Evolutionary conservation across 2,329 filamentous ascomycete genomes (phyloP).

Genomic region (Blastomyces parvus): DNA sequence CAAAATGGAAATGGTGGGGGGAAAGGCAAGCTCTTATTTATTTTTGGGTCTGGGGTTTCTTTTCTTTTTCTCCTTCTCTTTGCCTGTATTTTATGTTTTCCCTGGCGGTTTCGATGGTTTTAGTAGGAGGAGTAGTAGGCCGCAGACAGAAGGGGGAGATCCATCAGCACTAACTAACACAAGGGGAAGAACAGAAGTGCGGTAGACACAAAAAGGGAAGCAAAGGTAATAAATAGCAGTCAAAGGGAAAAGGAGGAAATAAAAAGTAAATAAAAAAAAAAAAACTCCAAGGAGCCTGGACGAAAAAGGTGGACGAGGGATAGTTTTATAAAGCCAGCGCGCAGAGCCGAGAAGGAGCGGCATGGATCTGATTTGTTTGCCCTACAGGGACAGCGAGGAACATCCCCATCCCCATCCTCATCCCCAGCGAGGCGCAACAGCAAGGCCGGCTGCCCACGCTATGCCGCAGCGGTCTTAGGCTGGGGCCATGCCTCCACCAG

Average conservation of each 20-base stretch:
- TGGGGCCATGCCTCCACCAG: background rate
- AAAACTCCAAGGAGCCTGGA: background rate
- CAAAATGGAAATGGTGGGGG: slow-evolving; percentile 7
- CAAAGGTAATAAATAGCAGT: background rate
- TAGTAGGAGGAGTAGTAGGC: background rate
- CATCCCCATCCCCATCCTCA: too few species aligned
- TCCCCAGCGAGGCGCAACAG: background rate
- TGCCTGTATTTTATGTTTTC: background rate
- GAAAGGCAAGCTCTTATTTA: background rate
- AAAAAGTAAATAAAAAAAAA: background rate
- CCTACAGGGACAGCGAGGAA: background rate
- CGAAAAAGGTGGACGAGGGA: background rate
- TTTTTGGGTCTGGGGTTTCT: background rate
- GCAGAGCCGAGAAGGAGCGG: background rate
- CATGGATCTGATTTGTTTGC: slow-evolving; percentile 3
- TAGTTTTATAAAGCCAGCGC: background rate
- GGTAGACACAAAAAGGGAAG: background rate
- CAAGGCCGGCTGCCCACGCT: background rate
- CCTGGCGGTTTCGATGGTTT: background rate
- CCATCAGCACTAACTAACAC: background rate
- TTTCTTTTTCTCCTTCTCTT: background rate
- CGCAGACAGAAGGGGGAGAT: background rate
- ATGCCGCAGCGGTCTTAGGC: background rate
- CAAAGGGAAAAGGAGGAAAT: background rate
- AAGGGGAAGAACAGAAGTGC: background rate